Conservation (phyloP, 2,329 filamentous ascomycete species). For the Catunica adiposa region DNA sequence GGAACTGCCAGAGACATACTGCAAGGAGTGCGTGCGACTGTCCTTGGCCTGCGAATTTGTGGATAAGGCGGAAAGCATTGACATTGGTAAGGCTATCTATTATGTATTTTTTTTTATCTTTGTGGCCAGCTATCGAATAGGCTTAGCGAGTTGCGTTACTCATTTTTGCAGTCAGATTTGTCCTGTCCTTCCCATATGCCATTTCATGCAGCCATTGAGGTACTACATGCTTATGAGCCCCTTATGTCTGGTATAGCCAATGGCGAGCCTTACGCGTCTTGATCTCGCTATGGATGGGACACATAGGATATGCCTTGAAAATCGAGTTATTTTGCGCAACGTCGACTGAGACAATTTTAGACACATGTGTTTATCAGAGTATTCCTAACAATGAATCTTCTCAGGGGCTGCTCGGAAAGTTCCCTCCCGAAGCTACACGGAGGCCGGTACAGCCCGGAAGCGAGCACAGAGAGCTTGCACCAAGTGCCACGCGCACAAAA, state of each 20-base stretch:
- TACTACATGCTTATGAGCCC: too few species aligned
- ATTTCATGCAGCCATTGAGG: too few species aligned
- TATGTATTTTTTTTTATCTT: neutral
- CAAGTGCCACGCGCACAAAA: constrained; percentile 28
- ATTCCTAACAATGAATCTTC: constrained; percentile 15
- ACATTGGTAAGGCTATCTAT: constrained; percentile 5
- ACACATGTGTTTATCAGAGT: neutral
- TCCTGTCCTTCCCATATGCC: too few species aligned
- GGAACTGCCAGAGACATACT: constrained; percentile 20
- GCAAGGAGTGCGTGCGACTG: constrained; percentile 24
- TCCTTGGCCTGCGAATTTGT: constrained; percentile 24
- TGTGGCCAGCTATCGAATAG: neutral
- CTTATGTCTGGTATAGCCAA: too few species aligned
- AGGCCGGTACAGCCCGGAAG: constrained; percentile 27
- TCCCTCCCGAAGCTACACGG: constrained; percentile 26
- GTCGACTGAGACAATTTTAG: neutral
- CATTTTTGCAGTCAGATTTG: too few species aligned
- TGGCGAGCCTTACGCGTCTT: too few species aligned
- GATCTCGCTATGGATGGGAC: neutral
- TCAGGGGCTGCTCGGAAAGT: constrained; percentile 23
- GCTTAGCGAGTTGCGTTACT: neutral
- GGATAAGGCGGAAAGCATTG: constrained; percentile 13
- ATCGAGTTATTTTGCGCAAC: neutral
- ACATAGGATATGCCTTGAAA: neutral
- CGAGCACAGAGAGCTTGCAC: constrained; percentile 27